phyloP scores from a whole-genome alignment of 225 moss, liverwort and hornwort genomes.

The Pleurozium schreberi region DNA sequence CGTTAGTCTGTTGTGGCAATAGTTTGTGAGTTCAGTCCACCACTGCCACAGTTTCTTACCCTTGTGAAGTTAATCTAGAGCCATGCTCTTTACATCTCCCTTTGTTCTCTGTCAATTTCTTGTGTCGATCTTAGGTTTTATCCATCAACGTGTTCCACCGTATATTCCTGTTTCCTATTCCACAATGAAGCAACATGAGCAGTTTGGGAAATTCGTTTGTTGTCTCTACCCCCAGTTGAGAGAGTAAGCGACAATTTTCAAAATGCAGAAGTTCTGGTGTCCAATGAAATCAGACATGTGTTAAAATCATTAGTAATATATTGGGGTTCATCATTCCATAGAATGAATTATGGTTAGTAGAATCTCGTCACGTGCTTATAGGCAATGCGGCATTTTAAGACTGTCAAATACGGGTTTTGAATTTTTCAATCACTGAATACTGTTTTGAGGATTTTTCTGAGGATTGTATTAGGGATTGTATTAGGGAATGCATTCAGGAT shows the following conservation, averaged over 20 bases:
- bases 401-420: neutral
- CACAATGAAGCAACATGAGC: neutral
- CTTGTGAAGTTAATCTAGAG: neutral
- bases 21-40: neutral
- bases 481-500: neutral
- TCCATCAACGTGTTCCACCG: neutral
- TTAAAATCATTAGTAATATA: neutral
- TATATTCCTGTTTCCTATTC: neutral
- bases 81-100: neutral
- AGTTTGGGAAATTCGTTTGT: neutral
- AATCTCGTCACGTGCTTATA: neutral
- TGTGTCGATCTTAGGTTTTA: neutral
- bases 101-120: neutral
- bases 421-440: neutral
- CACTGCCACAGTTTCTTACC: neutral
- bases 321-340: neutral
- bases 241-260: neutral
- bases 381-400: neutral
- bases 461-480: neutral
- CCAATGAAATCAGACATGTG: neutral
- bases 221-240: neutral
- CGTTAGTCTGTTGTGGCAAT: neutral
- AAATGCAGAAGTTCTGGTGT: neutral
- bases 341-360: neutral
- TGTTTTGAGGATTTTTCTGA: neutral